Base-by-base conservation (phyloP, 1,284 basidiomycete species). In the Irpex rosettiformis region DNA sequence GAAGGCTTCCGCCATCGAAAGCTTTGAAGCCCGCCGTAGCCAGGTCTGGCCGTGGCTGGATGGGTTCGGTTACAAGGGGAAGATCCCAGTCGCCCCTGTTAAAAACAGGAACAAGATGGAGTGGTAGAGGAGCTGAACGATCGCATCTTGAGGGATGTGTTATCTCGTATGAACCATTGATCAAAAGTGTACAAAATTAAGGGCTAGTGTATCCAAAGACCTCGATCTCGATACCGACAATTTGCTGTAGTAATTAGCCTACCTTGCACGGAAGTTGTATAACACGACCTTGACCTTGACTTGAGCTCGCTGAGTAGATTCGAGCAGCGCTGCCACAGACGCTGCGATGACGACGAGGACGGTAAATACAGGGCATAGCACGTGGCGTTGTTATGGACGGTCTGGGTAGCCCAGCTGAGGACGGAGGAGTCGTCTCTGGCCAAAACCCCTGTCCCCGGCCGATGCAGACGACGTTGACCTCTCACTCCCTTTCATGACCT, bases 41-140 rank as follows among this genome's bases (percentile, higher is more conserved):
- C 76, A 83, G 67, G 71, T 79, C 58, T 96, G 94, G 93, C 91
- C 95, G 8, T 98, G 95, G 95, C 76, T 97, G 72, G 92, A 98
- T 70, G 95, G 95, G 54, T 91, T 94, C 62, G 93, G 93, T 42
- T 95, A 94, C 76, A 83, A 89, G 72, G 89, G 87, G 55, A 88
- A 86, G 71, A 89, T 91, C 56, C 82, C 86, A 2, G 73, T 89
- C 45, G 70, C 77, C 13, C 72, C 78, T 21, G 70, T 68, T 33
- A 77, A 74, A 62, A 73, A 76, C 62, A 70, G 73, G 48, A 73
- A 72, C 63, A 86, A 84, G 75, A 89, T 85, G 72, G 92, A 94
- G 60, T 95, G 93, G 92, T 94, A 76, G 80, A 37, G 33, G n/a
- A n/a, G n/a, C n/a, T 37, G 11, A 16, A 28, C 52, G 29, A 40